Base-by-base conservation (phyloP, 164 flowering plant species). In the Akebia trifoliata region DNA sequence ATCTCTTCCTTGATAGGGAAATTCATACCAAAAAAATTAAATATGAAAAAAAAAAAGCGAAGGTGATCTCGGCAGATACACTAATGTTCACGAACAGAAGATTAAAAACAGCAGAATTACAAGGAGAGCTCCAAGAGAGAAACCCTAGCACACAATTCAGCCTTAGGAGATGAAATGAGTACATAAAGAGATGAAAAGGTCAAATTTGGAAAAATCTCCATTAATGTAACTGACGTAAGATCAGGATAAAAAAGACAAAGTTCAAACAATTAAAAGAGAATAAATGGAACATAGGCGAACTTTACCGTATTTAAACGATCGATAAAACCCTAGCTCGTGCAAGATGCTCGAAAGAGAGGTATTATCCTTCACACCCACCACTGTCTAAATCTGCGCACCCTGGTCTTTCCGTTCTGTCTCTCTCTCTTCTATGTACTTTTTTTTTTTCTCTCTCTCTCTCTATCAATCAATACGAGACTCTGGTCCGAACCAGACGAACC, bases 241-340 rank as follows among this genome's bases (percentile, higher is more conserved):
- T 21, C 15, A 39, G 17, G 25, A 25, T n/a, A 38, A 24, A 2
- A 25, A 38, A 3, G 9, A 14, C 37, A 54, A 37, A 7, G 20
- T 5, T 15, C 14, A 4, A 12, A 38, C 2, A 1, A 11, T 17
- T 10, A 0, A 8, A 30, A 5, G 18, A 18, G 11, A n/a, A 14
- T 5, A 22, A 35, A 14, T 29, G 21, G 2, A 0, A 0, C 14
- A 12, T 4, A 12, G 15, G 26, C 2, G 20, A 10, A 24, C 28
- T n/a, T 56, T 43, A 56, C 60, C 60, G 39, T 55, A 9, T 40
- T 55, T 31, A 39, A 28, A 2, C 6, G 37, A 50, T 50, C 18
- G 22, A 32, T 42, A 39, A 42, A 56, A 56, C 50, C 60, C 49
- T 56, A 43, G 38, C 49, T 17, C 3, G 17, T n/a, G 6, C 4